phyloP scores from a whole-genome alignment of 179 eudicot species.

The Spinacia oleracea region DNA sequence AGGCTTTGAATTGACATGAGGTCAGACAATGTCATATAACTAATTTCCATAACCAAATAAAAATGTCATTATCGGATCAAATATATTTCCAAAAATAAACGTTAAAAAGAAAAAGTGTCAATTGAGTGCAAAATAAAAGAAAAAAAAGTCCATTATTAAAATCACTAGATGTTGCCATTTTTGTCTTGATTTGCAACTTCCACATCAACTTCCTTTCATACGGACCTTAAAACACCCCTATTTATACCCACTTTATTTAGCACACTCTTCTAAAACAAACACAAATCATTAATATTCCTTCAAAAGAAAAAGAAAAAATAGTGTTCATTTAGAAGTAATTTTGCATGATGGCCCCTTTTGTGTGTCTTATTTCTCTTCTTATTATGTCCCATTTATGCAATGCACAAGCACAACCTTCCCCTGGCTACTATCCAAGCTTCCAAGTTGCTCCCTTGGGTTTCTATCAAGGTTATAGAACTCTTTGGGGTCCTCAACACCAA shows the following conservation, averaged over 20 bases:
- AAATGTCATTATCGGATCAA: not conserved
- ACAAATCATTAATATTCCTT: not conserved
- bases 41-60: not conserved
- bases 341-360: conserved; percentile 18
- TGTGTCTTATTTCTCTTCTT: conserved; percentile 14
- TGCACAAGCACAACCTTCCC: conserved; percentile 47
- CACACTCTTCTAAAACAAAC: conserved; percentile 10
- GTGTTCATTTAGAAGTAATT: not conserved
- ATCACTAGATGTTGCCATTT: conserved; percentile 13
- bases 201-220: conserved; percentile 17
- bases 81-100: conserved; percentile 4
- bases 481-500: conserved; percentile 88
- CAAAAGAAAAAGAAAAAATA: not conserved
- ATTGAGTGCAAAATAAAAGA: conserved; percentile 20
- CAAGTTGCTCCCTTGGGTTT: conserved; percentile 46
- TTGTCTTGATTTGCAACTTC: conserved; percentile 9
- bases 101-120: not conserved
- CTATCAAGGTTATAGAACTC: conserved; percentile 49
- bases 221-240: conserved; percentile 8
- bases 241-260: conserved; percentile 17
- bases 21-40: not conserved
- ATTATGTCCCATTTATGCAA: not conserved
- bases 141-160: not conserved
- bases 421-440: conserved; percentile 73
- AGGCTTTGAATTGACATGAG: not conserved